Conservation (phyloP, 139 green algal genomes). For the Penium margaritaceum region DNA sequence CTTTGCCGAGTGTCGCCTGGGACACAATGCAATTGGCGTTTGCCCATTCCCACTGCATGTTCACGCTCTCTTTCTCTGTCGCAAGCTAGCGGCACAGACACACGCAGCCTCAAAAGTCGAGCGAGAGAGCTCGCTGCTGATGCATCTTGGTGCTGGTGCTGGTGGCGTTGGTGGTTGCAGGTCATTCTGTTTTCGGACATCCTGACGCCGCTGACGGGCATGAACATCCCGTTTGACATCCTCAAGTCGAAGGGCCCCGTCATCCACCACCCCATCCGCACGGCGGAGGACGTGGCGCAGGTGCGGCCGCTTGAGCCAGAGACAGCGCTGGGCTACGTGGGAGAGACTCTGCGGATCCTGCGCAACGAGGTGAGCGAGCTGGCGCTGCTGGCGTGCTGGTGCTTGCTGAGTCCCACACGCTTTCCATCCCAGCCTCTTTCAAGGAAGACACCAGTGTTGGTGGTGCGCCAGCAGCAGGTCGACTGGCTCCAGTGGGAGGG, state of each 20-base stretch:
- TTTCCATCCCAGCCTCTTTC: too few relatives aligned
- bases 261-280: conserved; percentile 57
- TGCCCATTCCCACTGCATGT: too few relatives aligned
- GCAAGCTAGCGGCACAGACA: too few relatives aligned
- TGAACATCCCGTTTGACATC: conserved; percentile 73
- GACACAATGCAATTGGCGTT: too few relatives aligned
- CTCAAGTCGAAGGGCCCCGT: conserved; percentile 68
- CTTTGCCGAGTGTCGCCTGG: too few relatives aligned
- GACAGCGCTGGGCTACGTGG: conserved; percentile 32
- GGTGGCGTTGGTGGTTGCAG: conserved; percentile 14
- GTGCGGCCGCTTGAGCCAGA: conserved; percentile 54
- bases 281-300: conserved; percentile 59
- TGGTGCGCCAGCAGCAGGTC: too few relatives aligned
- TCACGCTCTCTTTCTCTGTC: too few relatives aligned
- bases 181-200: conserved; percentile 67
- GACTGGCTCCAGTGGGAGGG: too few relatives aligned
- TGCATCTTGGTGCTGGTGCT: background rate
- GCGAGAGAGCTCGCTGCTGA: background rate
- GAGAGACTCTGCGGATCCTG: conserved; percentile 31
- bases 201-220: conserved; percentile 66
- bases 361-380: conserved; percentile 40
- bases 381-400: too few relatives aligned
- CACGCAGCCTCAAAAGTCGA: too few relatives aligned
- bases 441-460: too few relatives aligned
- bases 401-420: too few relatives aligned